Base-by-base conservation (phyloP, 768 basidiomycete species). In the Naganishia randhawae region DNA sequence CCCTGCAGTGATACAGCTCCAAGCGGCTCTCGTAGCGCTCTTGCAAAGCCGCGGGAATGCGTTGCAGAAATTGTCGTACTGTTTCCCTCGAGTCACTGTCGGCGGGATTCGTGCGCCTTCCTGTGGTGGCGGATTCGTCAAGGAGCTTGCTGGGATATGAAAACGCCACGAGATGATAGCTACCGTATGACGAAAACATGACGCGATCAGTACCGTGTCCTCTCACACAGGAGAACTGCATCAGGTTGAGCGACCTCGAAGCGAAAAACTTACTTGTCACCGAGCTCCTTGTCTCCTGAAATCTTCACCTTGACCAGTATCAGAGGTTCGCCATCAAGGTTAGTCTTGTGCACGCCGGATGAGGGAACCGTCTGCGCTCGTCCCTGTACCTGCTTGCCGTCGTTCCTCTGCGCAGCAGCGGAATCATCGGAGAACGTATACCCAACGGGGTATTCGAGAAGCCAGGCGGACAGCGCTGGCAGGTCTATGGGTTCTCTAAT, bases 281-380 rank as follows among this genome's bases (percentile, higher is more conserved):
- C 57, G 8, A 61, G 37, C 22, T 61, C 57, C 57, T 13, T 41
- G 22, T 39, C 57, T 7, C 57, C 57, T 29, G 41, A 0, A 14
- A 61, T 39, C 37, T 61, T 61, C 22, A 61, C 57, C 22, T 41
- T 61, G n/a, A 61, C 57, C 57, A 61, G n/a, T 39, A 61, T 39
- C 57, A 61, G 27, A 11, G 57, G 57, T 39, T 61, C 57, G 27
- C 57, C 57, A 35, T 61, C 37, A 5, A 61, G 37, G n/a, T 61
- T 61, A 25, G 51, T 53, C 51, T 8, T 31, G 11, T 53, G 51
- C 51, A 19, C 8, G 13, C 8, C 13, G 8, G 27, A 53, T 31
- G 51, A 8, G 8, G 19, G 19, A 7, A 25, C 51, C 39, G 37
- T 39, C 35, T 10, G 35, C 22, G 41, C 57, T 25, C 0, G 22